Evolutionary conservation across 2,329 filamentous ascomycete species (phyloP), one percentile per base, ranked within the genome.

Genomic region (Elsinoe batatas): DNA sequence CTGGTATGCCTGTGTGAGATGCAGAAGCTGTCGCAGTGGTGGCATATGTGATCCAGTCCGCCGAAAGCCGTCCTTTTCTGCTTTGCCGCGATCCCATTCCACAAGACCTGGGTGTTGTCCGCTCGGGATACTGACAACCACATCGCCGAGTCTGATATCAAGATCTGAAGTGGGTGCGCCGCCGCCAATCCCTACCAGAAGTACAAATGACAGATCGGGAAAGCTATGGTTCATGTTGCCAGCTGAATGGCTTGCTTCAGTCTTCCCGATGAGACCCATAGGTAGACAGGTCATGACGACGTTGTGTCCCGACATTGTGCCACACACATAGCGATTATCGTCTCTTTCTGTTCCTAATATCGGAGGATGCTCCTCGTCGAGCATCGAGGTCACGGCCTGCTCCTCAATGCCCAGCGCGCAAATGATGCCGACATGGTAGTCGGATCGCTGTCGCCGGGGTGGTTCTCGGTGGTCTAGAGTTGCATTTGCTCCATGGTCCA

Each of bases 61-160:
- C 2, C 26, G 26, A n/a, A 50, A 50, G 18, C 22, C 30, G 26
- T 35, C 30, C 26, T 17, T n/a, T 40, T 50, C 46, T 26, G n/a
- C 51, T 36, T 66, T 66, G 6, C 58, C 59, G 1, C 61, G 40
- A 42, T 65, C 61, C 35, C 63, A 64, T 20, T 67, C 60, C 3
- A 64, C 56, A 0, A 67, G 61, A 5, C 64, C 64, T 0, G 60
- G 62, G 20, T 22, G 53, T 1, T 30, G 47, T 0, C 50, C 56
- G 0, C 33, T 38, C 2, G 64, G 62, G 18, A 57, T 56, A 50
- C 64, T 64, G 5, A 67, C 61, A 0, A 62, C 61, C 8, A 67
- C 51, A 47, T 67, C 65, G 1, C 65, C 65, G 8, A 67, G 63
- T 1, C 61, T 60, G 6, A 67, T 62, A n/a, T 65, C 62, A 2